Conservation (phyloP, 257 asterid genomes). For the Misopates orontium region DNA sequence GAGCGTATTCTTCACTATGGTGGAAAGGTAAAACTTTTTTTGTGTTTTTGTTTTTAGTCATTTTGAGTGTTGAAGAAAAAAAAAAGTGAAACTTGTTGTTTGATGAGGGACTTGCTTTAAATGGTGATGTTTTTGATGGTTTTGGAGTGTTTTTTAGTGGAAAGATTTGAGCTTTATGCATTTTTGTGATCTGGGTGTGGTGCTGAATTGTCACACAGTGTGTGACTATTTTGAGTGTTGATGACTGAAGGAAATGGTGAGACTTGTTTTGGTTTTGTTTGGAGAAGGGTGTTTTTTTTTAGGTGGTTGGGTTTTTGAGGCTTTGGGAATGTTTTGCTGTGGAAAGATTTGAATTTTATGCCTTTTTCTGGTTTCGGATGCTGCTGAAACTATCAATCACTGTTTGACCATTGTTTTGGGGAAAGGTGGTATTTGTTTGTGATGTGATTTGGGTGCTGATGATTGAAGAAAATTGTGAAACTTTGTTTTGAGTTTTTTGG, state of each 20-base stretch:
- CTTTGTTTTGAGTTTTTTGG: neutral
- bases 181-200: no score
- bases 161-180: no score
- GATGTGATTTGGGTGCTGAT: neutral
- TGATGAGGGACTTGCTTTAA: no score
- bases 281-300: neutral
- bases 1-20: conserved; percentile 66
- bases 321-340: neutral
- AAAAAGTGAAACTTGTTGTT: no score
- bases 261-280: neutral
- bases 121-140: no score
- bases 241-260: no score
- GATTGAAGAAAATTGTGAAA: neutral
- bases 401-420: no score
- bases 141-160: no score
- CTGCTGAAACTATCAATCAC: no score
- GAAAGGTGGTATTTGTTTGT: conserved; percentile 2
- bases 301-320: neutral
- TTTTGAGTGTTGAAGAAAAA: no score
- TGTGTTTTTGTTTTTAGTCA: neutral
- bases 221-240: no score
- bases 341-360: neutral
- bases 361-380: neutral
- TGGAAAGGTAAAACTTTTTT: conserved; percentile 57
- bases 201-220: no score